Evolutionary conservation across 2,329 filamentous ascomycete species (phyloP).

Genomic region (Paracoccidioides brasiliensis): DNA sequence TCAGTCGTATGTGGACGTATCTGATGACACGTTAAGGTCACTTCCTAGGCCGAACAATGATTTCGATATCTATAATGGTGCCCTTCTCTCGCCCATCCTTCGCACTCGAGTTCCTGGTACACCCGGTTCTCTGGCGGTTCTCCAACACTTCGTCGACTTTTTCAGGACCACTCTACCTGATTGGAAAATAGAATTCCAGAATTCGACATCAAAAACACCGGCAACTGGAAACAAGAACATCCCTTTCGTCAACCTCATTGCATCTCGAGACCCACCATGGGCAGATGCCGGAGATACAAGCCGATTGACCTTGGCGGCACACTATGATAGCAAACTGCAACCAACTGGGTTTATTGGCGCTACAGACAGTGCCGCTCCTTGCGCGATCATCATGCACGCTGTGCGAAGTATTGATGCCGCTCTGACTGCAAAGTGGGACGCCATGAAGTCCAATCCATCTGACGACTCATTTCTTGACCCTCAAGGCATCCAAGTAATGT

Average conservation of each 20-base stretch:
- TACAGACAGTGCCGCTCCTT: constrained; percentile 85
- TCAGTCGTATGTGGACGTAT: constrained; percentile 48
- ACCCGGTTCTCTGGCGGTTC: constrained; percentile 55
- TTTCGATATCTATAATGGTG: constrained; percentile 65
- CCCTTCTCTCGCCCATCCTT: constrained; percentile 73
- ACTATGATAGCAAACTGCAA: constrained; percentile 76
- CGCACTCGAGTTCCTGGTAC: constrained; percentile 82
- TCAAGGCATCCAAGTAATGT: constrained; percentile 73
- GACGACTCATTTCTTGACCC: constrained; percentile 47
- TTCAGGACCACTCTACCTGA: constrained; percentile 60
- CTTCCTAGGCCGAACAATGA: constrained; percentile 61
- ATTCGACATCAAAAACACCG: constrained; percentile 76
- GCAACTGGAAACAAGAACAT: constrained; percentile 56
- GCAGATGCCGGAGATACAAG: constrained; percentile 59
- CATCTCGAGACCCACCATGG: constrained; percentile 80
- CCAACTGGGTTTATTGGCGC: constrained; percentile 86
- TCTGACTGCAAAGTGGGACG: constrained; percentile 68
- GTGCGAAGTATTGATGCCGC: constrained; percentile 68
- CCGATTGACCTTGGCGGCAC: constrained; percentile 74
- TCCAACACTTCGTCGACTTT: constrained; percentile 73
- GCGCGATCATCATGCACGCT: constrained; percentile 82
- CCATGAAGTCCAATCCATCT: constrained; percentile 43
- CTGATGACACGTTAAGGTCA: constrained; percentile 57
- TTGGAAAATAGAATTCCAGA: constrained; percentile 76
- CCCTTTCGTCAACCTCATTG: constrained; percentile 77